Base-by-base conservation (phyloP, 768 basidiomycete genomes). In the Leucogyrophana mollusca region DNA sequence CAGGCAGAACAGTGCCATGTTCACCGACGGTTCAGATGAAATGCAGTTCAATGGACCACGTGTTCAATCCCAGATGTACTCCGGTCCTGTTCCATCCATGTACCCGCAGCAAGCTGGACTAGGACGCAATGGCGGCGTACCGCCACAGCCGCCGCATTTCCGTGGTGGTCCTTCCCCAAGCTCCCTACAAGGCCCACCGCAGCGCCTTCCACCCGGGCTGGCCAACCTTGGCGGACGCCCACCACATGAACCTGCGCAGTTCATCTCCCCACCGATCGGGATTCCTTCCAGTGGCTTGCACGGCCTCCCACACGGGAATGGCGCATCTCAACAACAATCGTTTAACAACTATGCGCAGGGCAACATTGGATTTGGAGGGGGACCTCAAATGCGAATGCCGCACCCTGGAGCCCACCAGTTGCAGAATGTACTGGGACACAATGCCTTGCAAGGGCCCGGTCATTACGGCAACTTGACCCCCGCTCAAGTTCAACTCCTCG, bases 151-250 rank as follows among this genome's bases (percentile, higher is more conserved):
- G 46, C 64, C 74, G 33, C 82, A 82, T 35, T 87, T 76, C 66
- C 85, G 89, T 17, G 83, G 83, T 43, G 85, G 78, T 14, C 80
- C 81, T 9, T 87, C 87, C 20, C 86, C 87, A 3, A 78, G 69
- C 52, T 61, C 74, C 18, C 58, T 79, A 34, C 68, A 74, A 33
- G 69, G 69, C 25, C 60, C 65, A 11, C 67, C 69, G 33, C 85
- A 85, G 57, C 79, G 87, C 34, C 67, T 91, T 25, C 89, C 89
- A 10, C 87, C 87, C 13, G 89, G 88, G 24, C 70, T 91, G 32
- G 88, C 89, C 10, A 90, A 90, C 56, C 76, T 91, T 16, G 90
- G 89, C 22, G 87, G 80, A 34, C 82, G 89, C 6, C 88, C 87
- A 18, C 88, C 88, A 3, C 87, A 89, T 53, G 89, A 90, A 41